phyloP scores from a whole-genome alignment of 257 asterid species.

The Primulina eburnea region DNA sequence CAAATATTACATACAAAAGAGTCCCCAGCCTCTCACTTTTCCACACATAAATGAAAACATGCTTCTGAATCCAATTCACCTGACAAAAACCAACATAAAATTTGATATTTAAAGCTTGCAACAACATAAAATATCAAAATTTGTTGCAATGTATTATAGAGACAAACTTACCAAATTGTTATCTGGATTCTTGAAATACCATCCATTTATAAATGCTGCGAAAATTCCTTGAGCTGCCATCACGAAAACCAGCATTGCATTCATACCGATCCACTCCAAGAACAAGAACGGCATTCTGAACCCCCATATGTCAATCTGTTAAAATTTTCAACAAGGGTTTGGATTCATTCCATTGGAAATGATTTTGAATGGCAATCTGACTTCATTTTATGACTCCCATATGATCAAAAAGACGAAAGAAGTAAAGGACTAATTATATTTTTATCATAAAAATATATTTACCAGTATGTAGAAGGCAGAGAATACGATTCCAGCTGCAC shows the following conservation, averaged over 20 bases:
- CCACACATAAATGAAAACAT: conserved; percentile 73
- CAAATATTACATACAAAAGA: conserved; percentile 70
- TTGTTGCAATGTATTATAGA: not conserved
- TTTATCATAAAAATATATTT: not conserved
- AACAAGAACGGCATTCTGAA: conserved; percentile 63
- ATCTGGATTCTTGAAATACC: conserved; percentile 57
- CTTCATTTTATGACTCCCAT: no score
- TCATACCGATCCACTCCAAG: conserved; percentile 95
- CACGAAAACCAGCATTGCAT: conserved; percentile 88
- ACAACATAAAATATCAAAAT: no score
- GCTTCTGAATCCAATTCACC: conserved; percentile 83
- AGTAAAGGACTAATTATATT: not conserved
- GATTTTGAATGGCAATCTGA: no score
- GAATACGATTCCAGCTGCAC: conserved; percentile 82
- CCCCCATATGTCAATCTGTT: conserved; percentile 71
- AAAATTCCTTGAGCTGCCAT: conserved; percentile 85
- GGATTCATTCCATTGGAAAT: not conserved
- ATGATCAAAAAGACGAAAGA: not conserved
- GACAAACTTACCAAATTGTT: conserved; percentile 54
- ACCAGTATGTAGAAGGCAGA: conserved; percentile 74
- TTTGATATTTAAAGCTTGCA: not conserved
- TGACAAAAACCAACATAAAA: conserved; percentile 16
- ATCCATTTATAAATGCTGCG: conserved; percentile 74
- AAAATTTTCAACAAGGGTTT: not conserved
- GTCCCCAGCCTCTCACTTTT: conserved; percentile 71